Base-by-base conservation (phyloP, 192 early-diverging fungal genomes). In the Physocladia obscura region DNA sequence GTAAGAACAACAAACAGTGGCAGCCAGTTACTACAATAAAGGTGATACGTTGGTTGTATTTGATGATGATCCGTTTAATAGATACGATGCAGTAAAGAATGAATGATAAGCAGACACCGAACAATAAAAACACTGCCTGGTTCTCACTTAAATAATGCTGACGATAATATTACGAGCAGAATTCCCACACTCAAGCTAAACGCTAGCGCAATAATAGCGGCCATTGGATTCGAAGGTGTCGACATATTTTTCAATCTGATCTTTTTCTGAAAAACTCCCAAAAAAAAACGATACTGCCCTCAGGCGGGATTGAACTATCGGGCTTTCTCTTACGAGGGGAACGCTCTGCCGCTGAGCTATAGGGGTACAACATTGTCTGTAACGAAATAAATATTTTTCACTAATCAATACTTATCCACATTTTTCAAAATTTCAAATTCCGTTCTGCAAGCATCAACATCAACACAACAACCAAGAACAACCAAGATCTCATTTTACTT, bases 21-120 rank as follows among this genome's bases (percentile, higher is more conserved):
- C 84, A 92, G 92, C 96, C 96, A 98, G 76, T 94, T 97, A 73
- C 92, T 93, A 48, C 29, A n/a, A n/a, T n/a, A n/a, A n/a, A n/a
- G n/a, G n/a, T n/a, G n/a, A n/a, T n/a, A n/a, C 21, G 48, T 40
- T 27, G 8, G 24, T 58, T 27, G 30, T 38, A 31, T n/a, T 35
- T 35, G 8, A 31, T 62, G 35, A 4, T 49, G 60, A n/a, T 62
- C 17, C 5, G 61, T 0, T 0, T 48, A 17, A n/a, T 6, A 76
- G 36, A 44, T 21, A 19, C 2, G 11, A 37, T 13, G 17, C n/a
- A 54, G 52, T 32, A 32, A 40, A 62, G 55, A 22, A 35, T 29
- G 17, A 11, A 62, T 48, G 21, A 58, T 44, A 39, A 29, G 21
- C 4, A 56, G 36, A 1, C 40, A n/a, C 15, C 32, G 31, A 40